Evolutionary conservation across 371 early-diverging fungal species (phyloP).

Genomic region (Lichtheimia hyalospora): DNA sequence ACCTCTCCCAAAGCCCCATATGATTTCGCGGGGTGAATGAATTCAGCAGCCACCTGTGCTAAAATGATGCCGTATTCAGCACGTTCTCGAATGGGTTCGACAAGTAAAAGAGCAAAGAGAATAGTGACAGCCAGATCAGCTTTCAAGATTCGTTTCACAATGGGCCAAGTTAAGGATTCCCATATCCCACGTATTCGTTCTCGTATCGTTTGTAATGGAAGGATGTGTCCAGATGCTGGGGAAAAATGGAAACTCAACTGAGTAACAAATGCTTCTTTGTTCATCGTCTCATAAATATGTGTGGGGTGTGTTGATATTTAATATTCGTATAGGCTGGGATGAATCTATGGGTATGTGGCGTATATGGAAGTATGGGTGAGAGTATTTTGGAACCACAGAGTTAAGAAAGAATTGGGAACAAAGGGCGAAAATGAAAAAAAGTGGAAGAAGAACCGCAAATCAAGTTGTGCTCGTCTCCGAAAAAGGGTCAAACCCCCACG

Average conservation of each 20-base stretch:
- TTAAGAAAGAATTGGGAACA: not conserved
- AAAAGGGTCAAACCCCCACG: not conserved
- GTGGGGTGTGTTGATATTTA: not conserved
- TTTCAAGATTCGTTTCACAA: conserved; percentile 39
- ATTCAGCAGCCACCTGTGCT: conserved; percentile 43
- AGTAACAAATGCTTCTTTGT: conserved; percentile 17
- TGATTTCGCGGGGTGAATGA: conserved; percentile 45
- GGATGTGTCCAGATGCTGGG: conserved; percentile 25
- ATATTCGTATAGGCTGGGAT: not conserved
- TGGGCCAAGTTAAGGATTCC: conserved; percentile 41
- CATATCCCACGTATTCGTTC: conserved; percentile 35
- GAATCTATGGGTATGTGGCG: too few relatives aligned
- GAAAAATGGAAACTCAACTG: conserved; percentile 34
- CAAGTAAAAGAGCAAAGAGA: conserved; percentile 28
- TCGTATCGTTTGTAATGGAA: conserved; percentile 33
- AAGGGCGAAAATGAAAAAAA: not conserved
- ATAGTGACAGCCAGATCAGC: conserved; percentile 44
- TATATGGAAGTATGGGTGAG: not conserved
- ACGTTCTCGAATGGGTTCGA: conserved; percentile 25
- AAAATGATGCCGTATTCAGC: conserved; percentile 27
- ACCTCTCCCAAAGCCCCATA: conserved; percentile 44
- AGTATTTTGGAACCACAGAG: not conserved
- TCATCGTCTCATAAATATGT: conserved; percentile 9
- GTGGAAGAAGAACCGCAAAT: not conserved
- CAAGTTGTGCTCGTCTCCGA: not conserved